Base-by-base conservation (phyloP, 306 rosid species). In the Luffa aegyptiaca region DNA sequence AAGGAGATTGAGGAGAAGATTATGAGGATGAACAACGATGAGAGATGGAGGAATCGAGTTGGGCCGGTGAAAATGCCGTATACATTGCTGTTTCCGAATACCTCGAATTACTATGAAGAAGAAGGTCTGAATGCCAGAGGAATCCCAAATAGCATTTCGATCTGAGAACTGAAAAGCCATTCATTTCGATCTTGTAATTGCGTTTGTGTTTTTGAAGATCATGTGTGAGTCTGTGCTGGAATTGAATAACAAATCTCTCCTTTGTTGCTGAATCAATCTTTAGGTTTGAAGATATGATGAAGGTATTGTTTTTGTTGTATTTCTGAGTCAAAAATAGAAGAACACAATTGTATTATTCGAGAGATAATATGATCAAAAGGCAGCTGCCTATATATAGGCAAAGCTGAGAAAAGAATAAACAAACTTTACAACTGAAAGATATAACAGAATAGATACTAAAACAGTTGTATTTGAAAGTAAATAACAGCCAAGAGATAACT, bases 51-150 rank as follows among this genome's bases (percentile, higher is more conserved):
- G 82, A 96, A 93, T 81, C 88, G 99, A 82, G 85, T 79, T n/a
- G 98, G 98, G 9, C 90, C 90, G 1, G 90, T 93, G 33, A 87
- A 89, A 5, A 2, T 92, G 66, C 97, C 98, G 33, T 93, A 96
- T 68, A 96, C 93, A 0, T 83, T 96, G 80, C 87, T 96, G 17
- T 90, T 80, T 75, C 99, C 99, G 2, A 91, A 89, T 58, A 96
- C 98, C 55, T 96, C 98, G 0, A 95, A 90, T 71, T 46, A 45
- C 77, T 84, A 91, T 3, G 83, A 78, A 85, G 86, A 82, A 70
- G 93, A 93, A 33, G 99, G 97, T 55, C 96, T 96, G 83, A 86
- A 91, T 35, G 99, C 96, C 6, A 96, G 89, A 85, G 99, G 99
- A 45, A 91, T 96, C n/a, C 98, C 99, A 44, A 93, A 93, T 41